Evolutionary conservation across 1,284 basidiomycete genomes (phyloP).

Genomic region (Ceratobasidium theobromae): DNA sequence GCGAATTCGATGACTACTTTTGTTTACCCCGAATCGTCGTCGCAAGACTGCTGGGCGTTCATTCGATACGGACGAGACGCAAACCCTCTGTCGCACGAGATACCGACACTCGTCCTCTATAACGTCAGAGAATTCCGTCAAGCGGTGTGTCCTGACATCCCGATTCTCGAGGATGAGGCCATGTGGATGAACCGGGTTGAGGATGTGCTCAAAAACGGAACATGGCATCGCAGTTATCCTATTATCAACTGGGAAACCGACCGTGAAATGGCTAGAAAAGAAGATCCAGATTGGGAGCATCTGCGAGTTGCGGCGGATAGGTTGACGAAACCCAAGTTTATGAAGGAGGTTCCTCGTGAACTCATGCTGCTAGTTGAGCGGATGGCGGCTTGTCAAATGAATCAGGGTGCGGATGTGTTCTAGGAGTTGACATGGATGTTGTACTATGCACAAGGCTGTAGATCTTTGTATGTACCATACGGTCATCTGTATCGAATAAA

Average conservation of each 20-base stretch:
- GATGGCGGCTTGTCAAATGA: slow-evolving; percentile 1
- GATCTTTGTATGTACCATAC: too few relatives aligned
- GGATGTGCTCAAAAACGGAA: slow-evolving; percentile 10
- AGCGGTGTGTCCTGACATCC: slow-evolving; percentile 9
- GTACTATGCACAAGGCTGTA: too few relatives aligned
- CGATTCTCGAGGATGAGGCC: slow-evolving; percentile 11
- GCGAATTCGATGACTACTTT: neutral
- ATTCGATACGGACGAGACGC: slow-evolving; percentile 26
- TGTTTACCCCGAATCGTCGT: neutral
- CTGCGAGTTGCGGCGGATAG: neutral
- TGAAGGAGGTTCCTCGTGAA: slow-evolving; percentile 10
- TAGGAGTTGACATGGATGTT: too few relatives aligned
- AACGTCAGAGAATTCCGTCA: slow-evolving; percentile 12
- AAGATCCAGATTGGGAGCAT: neutral
- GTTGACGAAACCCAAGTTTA: neutral
- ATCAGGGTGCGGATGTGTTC: slow-evolving; percentile 1
- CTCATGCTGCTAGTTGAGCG: slow-evolving; percentile 3
- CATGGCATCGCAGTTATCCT: neutral
- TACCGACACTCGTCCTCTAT: neutral
- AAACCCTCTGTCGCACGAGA: neutral
- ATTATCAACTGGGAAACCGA: neutral
- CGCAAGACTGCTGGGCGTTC: slow-evolving; percentile 13
- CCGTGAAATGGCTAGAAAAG: neutral
- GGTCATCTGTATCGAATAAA: too few relatives aligned
- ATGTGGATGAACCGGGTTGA: slow-evolving; percentile 23